Percentiles rank a stretch among this genome's conserved stretches.
Evolutionary conservation across 1,284 basidiomycete species (phyloP).

Genomic region (Sanguinoderma infundibulare): DNA sequence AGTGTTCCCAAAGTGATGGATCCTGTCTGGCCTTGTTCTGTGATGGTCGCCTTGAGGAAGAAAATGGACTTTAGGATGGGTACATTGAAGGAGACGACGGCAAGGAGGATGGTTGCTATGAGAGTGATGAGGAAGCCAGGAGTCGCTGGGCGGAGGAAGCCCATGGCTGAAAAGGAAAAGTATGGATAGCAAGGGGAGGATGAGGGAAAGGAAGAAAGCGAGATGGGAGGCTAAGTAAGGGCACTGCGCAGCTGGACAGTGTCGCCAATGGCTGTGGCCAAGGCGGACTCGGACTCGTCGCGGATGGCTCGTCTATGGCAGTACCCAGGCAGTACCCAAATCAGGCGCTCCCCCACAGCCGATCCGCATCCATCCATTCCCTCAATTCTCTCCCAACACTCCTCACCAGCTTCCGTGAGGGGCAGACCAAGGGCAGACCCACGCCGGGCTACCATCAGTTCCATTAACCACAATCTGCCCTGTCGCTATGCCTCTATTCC

Average conservation of each 20-base stretch:
- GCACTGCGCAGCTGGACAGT: not conserved
- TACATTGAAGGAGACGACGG: slow-evolving; percentile 85
- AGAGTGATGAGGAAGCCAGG: slow-evolving; percentile 85
- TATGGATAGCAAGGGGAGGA: slow-evolving; percentile 5
- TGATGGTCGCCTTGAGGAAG: slow-evolving; percentile 80
- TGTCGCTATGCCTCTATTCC: not conserved
- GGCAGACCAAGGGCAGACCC: too few species aligned
- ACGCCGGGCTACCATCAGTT: too few species aligned
- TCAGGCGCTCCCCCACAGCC: too few species aligned
- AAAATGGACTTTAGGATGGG: slow-evolving; percentile 84
- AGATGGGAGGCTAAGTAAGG: slow-evolving; percentile 6
- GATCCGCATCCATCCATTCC: too few species aligned
- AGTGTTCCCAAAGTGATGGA: slow-evolving; percentile 82
- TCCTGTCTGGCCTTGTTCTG: slow-evolving; percentile 53
- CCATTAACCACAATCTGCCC: not conserved
- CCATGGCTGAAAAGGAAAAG: slow-evolving; percentile 44
- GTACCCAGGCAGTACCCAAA: too few species aligned
- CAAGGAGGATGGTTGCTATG: slow-evolving; percentile 73
- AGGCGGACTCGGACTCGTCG: too few species aligned
- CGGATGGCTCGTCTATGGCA: too few species aligned
- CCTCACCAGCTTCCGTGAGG: too few species aligned
- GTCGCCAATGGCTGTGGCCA: not conserved
- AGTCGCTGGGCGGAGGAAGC: slow-evolving; percentile 74
- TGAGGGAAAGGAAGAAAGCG: slow-evolving; percentile 1
- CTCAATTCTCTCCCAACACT: too few species aligned